A percentile compares a stretch with the other conserved stretches of the same genome.
phyloP scores from a whole-genome alignment of 768 basidiomycete species.

The Lentinula lateritia region DNA sequence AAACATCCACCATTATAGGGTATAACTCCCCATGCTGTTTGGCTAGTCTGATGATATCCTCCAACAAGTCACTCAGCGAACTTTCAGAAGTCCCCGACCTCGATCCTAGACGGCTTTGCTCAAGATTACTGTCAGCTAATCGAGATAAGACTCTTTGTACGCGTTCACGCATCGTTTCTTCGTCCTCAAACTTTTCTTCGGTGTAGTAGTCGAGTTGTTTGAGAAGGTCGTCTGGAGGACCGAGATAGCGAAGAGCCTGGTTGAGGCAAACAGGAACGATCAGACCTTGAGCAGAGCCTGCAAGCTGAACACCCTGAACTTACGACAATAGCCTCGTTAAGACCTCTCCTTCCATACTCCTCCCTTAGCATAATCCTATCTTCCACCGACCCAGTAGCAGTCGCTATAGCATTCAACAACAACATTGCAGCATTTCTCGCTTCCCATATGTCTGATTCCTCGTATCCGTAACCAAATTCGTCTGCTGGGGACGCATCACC shows the following conservation, averaged over 20 bases:
- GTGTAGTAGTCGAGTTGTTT: conserved; percentile 77
- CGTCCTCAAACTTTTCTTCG: conserved; percentile 89
- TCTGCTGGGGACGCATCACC: conserved; percentile 26
- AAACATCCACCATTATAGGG: conserved; percentile 53
- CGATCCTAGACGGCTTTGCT: conserved; percentile 30
- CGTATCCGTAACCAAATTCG: conserved; percentile 30
- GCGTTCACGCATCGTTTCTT: conserved; percentile 75
- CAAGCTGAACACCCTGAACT: conserved; percentile 21
- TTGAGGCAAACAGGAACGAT: conserved; percentile 4
- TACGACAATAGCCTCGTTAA: conserved; percentile 83
- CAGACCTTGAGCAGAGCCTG: neutral
- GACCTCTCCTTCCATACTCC: conserved; percentile 74
- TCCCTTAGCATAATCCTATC: conserved; percentile 76
- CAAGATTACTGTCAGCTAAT: conserved; percentile 14
- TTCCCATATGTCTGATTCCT: conserved; percentile 77
- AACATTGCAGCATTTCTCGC: conserved; percentile 71
- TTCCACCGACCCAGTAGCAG: conserved; percentile 71
- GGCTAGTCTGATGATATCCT: conserved; percentile 56
- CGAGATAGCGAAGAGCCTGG: conserved; percentile 69
- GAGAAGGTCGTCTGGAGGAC: conserved; percentile 74
- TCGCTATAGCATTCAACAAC: conserved; percentile 74
- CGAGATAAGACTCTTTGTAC: conserved; percentile 30
- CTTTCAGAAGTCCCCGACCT: neutral
- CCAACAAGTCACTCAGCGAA: conserved; percentile 22
- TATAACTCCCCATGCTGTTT: conserved; percentile 60